Conservation (phyloP, 768 basidiomycete species). For the Tricholomella constricta region DNA sequence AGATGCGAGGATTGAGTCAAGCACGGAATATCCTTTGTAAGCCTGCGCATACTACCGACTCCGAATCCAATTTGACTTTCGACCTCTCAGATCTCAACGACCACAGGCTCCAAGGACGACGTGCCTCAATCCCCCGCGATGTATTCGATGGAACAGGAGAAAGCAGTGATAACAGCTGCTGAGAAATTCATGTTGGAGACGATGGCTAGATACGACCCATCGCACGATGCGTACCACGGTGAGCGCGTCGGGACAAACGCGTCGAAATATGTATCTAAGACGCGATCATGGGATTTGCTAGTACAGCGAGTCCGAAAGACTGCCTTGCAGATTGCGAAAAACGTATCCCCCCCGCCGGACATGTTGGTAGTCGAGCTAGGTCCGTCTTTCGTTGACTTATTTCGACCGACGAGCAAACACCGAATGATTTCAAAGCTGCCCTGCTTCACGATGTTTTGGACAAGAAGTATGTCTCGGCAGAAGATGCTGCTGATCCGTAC, state of each 20-base stretch:
- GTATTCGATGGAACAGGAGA: slow-evolving; percentile 59
- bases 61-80: no score
- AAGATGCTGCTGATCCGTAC: slow-evolving; percentile 60
- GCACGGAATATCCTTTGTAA: no score
- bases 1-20: neutral
- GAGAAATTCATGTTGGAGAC: slow-evolving; percentile 71
- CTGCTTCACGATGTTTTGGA: slow-evolving; percentile 87
- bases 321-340: slow-evolving; percentile 66
- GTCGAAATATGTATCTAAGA: slow-evolving; percentile 4
- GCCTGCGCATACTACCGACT: no score
- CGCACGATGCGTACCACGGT: slow-evolving; percentile 83
- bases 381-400: neutral
- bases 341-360: slow-evolving; percentile 54
- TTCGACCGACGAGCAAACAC: neutral
- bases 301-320: slow-evolving; percentile 83
- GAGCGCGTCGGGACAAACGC: slow-evolving; percentile 21
- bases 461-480: slow-evolving; percentile 75
- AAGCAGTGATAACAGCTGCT: slow-evolving; percentile 53
- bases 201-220: slow-evolving; percentile 80
- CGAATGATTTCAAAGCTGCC: slow-evolving; percentile 48
- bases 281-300: slow-evolving; percentile 28
- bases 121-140: slow-evolving; percentile 25
- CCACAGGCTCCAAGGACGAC: no score
- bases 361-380: slow-evolving; percentile 76
- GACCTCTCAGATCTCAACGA: no score